These are phyloP conservation scores for Scedosporium boydii DNA, from an alignment of 2,329 filamentous ascomycete species.

Conservation along the genomic window DNA sequence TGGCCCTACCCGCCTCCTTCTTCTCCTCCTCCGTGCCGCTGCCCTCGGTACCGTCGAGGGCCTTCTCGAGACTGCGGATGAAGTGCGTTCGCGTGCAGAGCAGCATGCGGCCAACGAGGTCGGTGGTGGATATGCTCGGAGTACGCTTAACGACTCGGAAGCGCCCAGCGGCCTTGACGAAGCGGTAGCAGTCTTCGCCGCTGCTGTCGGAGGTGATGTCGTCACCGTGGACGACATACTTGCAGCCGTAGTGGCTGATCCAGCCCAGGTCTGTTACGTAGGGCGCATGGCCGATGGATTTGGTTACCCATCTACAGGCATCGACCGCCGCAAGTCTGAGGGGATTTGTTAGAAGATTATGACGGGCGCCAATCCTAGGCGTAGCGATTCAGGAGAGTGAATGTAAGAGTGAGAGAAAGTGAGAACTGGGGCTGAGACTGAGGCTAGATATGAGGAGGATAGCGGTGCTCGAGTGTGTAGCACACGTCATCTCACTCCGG, in stretches of 20 bases:
- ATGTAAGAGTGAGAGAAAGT: background rate
- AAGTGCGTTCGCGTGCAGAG: slow-evolving; percentile 93
- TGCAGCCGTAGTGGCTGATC: slow-evolving; percentile 92
- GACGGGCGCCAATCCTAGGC: too few relatives aligned
- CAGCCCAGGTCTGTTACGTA: slow-evolving; percentile 91
- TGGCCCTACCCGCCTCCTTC: slow-evolving; percentile 51
- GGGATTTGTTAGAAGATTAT: background rate
- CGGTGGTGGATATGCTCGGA: slow-evolving; percentile 92
- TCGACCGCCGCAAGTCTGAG: slow-evolving; percentile 75
- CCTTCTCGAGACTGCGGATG: slow-evolving; percentile 66
- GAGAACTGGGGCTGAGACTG: too few relatives aligned
- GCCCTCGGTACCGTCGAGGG: slow-evolving; percentile 63
- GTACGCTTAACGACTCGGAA: slow-evolving; percentile 98
- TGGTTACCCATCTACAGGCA: slow-evolving; percentile 89
- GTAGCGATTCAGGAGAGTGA: too few relatives aligned
- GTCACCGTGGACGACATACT: slow-evolving; percentile 92
- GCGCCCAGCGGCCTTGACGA: slow-evolving; percentile 84
- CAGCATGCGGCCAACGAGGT: slow-evolving; percentile 96
- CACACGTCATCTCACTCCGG: too few relatives aligned
- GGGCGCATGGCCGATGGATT: slow-evolving; percentile 73
- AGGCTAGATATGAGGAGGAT: too few relatives aligned
- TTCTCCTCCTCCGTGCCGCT: slow-evolving; percentile 60
- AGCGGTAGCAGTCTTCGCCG: slow-evolving; percentile 95
- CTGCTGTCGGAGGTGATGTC: slow-evolving; percentile 92
- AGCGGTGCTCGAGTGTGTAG: too few relatives aligned